Conservation (phyloP, 345 rosid species). For the Erodium maritimum region DNA sequence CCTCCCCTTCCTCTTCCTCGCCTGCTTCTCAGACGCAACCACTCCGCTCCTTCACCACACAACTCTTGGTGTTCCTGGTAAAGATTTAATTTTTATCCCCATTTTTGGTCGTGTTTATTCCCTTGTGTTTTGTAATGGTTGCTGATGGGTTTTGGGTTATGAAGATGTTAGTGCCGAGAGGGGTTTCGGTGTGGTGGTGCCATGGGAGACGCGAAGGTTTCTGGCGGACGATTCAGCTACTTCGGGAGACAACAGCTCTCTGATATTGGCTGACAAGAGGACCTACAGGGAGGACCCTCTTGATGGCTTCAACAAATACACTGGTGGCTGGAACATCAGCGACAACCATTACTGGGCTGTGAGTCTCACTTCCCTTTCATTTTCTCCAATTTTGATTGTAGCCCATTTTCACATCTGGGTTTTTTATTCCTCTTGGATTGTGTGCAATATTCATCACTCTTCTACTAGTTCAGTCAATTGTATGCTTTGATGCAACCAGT, state of each 20-base stretch:
- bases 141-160: neutral
- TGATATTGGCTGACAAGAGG: constrained; percentile 63
- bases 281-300: constrained; percentile 60
- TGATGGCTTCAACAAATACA: constrained; percentile 38
- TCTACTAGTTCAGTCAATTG: neutral
- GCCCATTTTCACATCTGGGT: neutral
- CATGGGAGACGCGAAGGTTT: constrained; percentile 43
- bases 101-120: neutral
- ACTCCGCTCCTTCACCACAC: neutral
- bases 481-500: neutral
- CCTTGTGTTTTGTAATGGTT: neutral
- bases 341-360: constrained; percentile 74
- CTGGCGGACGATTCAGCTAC: constrained; percentile 29
- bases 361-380: constrained; percentile 22
- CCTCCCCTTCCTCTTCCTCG: constrained; percentile 1
- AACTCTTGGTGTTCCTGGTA: neutral
- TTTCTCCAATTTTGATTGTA: neutral
- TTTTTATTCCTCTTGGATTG: neutral
- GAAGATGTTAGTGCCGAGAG: constrained; percentile 16
- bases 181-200: constrained; percentile 15
- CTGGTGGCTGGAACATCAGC: constrained; percentile 93
- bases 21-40: neutral
- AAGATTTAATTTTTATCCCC: neutral
- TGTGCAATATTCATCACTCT: neutral
- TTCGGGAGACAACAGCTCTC: constrained; percentile 26